Percentiles rank a stretch among this genome's conserved stretches.
These are phyloP conservation scores for Senna tora DNA, from an alignment of 306 rosid genomes.

Conservation along the genomic window DNA sequence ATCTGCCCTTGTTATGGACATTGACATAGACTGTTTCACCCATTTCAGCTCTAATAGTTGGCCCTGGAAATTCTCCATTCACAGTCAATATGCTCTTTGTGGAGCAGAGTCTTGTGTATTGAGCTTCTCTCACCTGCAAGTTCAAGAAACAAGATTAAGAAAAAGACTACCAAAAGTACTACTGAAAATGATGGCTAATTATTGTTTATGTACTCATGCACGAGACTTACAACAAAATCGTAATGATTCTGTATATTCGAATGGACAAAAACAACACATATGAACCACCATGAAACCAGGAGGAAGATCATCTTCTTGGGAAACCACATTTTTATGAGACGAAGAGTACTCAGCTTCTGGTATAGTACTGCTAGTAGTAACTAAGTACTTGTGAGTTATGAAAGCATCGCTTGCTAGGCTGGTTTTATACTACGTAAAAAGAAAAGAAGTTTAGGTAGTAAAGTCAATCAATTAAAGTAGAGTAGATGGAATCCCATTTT, in stretches of 20 bases:
- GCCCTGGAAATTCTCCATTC: conserved; percentile 48
- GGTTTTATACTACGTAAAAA: no score
- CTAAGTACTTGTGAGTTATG: not conserved
- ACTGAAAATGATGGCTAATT: not conserved
- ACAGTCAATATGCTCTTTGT: conserved; percentile 37
- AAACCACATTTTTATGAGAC: not conserved
- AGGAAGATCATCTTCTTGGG: not conserved
- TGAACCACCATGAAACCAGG: no score
- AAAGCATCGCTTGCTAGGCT: not conserved
- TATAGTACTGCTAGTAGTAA: not conserved
- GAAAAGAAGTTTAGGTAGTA: not conserved
- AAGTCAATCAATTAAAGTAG: no score
- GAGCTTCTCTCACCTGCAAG: conserved; percentile 40
- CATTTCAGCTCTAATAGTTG: conserved; percentile 22
- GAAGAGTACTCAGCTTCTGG: not conserved
- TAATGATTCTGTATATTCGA: not conserved
- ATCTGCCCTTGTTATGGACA: conserved; percentile 42
- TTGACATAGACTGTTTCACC: conserved; percentile 41
- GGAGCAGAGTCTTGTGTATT: conserved; percentile 40
- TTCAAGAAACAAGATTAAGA: not conserved
- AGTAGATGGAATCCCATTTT: no score
- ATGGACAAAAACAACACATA: no score
- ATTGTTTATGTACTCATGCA: not conserved
- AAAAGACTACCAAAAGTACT: no score
- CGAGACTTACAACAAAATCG: not conserved